Evolutionary conservation across 2,329 filamentous ascomycete species (phyloP).

Genomic region (Endocalyx cinctus): DNA sequence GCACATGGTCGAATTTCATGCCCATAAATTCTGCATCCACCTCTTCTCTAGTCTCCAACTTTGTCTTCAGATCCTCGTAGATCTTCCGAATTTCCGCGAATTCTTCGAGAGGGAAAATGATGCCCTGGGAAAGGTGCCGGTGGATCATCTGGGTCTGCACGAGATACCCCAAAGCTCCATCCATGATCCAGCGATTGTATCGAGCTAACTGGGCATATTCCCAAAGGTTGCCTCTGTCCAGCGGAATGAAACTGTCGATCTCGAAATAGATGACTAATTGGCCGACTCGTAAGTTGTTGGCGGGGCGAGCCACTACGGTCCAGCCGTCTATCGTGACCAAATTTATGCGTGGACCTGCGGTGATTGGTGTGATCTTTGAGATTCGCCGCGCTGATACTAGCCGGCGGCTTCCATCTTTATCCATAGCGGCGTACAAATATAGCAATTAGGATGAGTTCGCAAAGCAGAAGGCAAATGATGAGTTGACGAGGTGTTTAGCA

Average conservation of each 20-base stretch:
- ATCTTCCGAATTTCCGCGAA: conserved; percentile 16
- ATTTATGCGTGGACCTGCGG: too few species aligned
- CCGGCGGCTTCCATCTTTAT: too few species aligned
- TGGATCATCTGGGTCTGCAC: conserved; percentile 14
- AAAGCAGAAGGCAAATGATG: too few species aligned
- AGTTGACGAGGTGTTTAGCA: too few species aligned
- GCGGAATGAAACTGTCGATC: conserved; percentile 28
- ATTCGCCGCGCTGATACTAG: conserved; percentile 24
- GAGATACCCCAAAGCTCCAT: conserved; percentile 17
- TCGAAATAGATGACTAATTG: conserved; percentile 28
- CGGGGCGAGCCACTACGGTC: conserved; percentile 14
- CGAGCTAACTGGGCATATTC: conserved; percentile 8
- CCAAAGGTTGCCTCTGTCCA: conserved; percentile 14
- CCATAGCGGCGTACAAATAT: too few species aligned
- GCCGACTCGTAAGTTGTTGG: conserved; percentile 10
- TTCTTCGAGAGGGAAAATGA: conserved; percentile 16
- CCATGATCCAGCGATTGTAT: conserved; percentile 3
- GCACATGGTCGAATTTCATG: conserved; percentile 18
- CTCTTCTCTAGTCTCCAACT: conserved; percentile 5
- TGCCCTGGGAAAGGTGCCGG: conserved; percentile 23
- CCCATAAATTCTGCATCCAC: conserved; percentile 12
- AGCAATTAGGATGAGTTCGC: too few species aligned
- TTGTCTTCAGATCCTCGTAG: conserved; percentile 11
- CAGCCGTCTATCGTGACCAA: conserved; percentile 23
- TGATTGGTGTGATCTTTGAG: conserved; percentile 7